These are phyloP conservation scores for Nicotiana benthamiana DNA, from an alignment of 257 asterid species.

Conservation along the genomic window DNA sequence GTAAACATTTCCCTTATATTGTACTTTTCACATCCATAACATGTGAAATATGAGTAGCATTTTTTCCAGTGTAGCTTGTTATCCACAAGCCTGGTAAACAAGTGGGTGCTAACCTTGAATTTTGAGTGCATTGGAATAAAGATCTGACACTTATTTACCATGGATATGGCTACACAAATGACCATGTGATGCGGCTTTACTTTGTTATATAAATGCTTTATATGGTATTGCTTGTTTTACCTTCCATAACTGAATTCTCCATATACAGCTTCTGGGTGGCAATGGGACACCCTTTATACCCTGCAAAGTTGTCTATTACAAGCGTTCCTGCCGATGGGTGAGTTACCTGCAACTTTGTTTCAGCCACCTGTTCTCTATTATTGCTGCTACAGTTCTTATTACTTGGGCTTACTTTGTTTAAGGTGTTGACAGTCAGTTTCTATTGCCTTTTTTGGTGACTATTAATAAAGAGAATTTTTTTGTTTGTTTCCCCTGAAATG, in stretches of 20 bases:
- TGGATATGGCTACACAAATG: not conserved
- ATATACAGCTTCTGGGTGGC: conserved; percentile 79
- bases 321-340: conserved; percentile 81
- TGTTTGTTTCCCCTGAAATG: not conserved
- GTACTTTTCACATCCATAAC: not conserved
- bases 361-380: not conserved
- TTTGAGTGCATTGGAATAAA: not conserved
- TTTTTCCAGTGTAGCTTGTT: not conserved
- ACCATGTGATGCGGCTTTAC: not conserved
- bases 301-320: conserved; percentile 65
- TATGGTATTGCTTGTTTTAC: not conserved
- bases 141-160: not conserved
- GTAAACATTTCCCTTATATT: not conserved
- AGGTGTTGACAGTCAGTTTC: not conserved
- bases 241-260: conserved; percentile 2
- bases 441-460: not conserved
- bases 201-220: not conserved
- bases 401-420: not conserved
- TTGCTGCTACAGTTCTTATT: not conserved
- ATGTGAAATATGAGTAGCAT: not conserved
- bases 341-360: conserved; percentile 16
- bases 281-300: conserved; percentile 54
- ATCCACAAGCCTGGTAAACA: not conserved
- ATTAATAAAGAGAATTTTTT: not conserved
- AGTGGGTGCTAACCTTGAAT: not conserved